A percentile compares a stretch with the other conserved stretches of the same genome.
These are phyloP conservation scores for Penicillium dipodomyicola DNA, from an alignment of 495 filamentous ascomycete species.

Conservation along the genomic window DNA sequence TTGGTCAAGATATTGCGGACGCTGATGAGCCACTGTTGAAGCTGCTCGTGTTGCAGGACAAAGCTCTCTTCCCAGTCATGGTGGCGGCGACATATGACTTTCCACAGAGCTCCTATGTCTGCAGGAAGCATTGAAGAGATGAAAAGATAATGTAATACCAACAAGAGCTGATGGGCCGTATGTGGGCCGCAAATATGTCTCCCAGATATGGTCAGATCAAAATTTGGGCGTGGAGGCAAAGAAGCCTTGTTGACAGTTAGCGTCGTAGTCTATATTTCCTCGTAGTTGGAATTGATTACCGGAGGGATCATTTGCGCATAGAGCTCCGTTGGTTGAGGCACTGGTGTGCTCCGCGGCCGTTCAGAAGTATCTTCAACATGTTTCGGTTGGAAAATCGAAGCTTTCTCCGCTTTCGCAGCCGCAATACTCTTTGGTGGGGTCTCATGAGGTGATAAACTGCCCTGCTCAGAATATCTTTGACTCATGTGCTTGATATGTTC, in stretches of 20 bases:
- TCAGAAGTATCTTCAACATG: not conserved
- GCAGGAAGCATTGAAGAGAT: conserved; percentile 3
- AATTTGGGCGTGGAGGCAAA: conserved; percentile 1
- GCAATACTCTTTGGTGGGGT: not conserved
- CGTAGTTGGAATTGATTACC: not conserved
- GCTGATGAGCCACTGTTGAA: not conserved
- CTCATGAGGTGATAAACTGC: not conserved
- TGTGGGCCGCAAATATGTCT: not conserved
- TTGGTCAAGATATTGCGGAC: not conserved
- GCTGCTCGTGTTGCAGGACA: not conserved
- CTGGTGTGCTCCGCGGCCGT: not conserved
- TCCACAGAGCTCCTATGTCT: not conserved
- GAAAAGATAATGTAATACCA: conserved; percentile 1
- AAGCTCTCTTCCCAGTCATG: conserved; percentile 2
- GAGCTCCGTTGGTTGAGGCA: not conserved
- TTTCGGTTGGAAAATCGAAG: not conserved
- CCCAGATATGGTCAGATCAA: not conserved
- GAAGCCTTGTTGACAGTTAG: conserved; percentile 1
- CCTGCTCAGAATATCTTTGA: not conserved
- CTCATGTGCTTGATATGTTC: not conserved
- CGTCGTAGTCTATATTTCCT: not conserved
- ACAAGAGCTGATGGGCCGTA: conserved; percentile 1
- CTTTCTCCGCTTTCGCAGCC: not conserved
- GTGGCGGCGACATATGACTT: conserved; percentile 2
- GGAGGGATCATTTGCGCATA: not conserved